Percentiles rank a stretch among this genome's conserved stretches.
phyloP scores from a whole-genome alignment of 1,284 basidiomycete genomes.

The Fomes fomentarius region DNA sequence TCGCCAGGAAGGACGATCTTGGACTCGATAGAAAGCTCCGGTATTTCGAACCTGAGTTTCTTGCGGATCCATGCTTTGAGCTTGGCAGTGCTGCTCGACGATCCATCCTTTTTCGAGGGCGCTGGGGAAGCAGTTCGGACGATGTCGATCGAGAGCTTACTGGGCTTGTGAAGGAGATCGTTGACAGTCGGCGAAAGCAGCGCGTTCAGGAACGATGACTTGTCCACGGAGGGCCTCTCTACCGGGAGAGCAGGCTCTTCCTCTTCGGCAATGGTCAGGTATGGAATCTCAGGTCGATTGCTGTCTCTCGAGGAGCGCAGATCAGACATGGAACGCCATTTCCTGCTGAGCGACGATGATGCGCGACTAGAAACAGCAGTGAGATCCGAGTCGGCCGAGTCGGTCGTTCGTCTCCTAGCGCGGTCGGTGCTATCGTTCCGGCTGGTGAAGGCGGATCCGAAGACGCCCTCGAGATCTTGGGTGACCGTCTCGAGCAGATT shows the following conservation, averaged over 20 bases:
- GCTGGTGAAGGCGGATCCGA: slow-evolving; percentile 25
- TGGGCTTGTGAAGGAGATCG: slow-evolving; percentile 21
- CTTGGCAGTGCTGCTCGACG: slow-evolving; percentile 41
- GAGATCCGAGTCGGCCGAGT: slow-evolving; percentile 32
- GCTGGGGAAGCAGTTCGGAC: slow-evolving; percentile 14
- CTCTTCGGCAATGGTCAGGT: slow-evolving; percentile 17
- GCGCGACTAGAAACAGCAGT: slow-evolving; percentile 30
- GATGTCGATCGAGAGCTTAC: slow-evolving; percentile 19
- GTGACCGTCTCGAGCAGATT: slow-evolving; percentile 41
- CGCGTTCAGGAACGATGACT: slow-evolving; percentile 20
- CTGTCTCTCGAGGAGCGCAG: slow-evolving; percentile 10
- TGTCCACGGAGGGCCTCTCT: slow-evolving; percentile 2
- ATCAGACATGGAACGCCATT: slow-evolving; percentile 31
- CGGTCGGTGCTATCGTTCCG: slow-evolving; percentile 26
- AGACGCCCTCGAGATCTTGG: slow-evolving; percentile 43
- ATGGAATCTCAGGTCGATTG: slow-evolving; percentile 8
- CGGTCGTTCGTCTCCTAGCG: slow-evolving; percentile 31
- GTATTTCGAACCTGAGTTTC: slow-evolving; percentile 47
- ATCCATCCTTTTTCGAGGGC: slow-evolving; percentile 20
- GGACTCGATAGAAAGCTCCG: slow-evolving; percentile 38
- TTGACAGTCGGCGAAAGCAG: slow-evolving; percentile 20
- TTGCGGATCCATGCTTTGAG: slow-evolving; percentile 67
- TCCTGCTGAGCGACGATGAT: slow-evolving; percentile 20
- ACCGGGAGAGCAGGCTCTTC: slow-evolving; percentile 6
- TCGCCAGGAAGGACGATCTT: slow-evolving; percentile 9